A percentile compares a stretch with the other conserved stretches of the same genome.
These are phyloP conservation scores for Eleusine coracana DNA, from an alignment of 176 grass and related monocot species.

Conservation along the genomic window DNA sequence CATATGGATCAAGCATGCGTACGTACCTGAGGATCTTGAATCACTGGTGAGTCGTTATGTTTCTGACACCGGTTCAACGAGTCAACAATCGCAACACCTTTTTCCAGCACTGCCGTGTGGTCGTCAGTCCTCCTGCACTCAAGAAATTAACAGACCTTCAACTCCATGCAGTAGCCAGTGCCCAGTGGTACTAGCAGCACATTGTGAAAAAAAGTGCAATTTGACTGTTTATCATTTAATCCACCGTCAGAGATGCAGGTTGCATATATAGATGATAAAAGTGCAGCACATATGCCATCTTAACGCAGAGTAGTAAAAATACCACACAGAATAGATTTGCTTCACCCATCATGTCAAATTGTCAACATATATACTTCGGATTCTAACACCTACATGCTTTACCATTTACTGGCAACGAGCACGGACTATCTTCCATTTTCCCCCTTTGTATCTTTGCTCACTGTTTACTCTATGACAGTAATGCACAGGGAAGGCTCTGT, in stretches of 20 bases:
- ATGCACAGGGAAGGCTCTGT: constrained; percentile 24
- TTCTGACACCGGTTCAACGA: constrained; percentile 35
- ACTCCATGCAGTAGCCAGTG: neutral
- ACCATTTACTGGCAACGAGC: constrained; percentile 25
- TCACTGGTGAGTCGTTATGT: constrained; percentile 27
- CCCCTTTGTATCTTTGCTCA: constrained; percentile 13
- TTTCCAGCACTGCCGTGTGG: constrained; percentile 27
- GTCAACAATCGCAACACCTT: constrained; percentile 40
- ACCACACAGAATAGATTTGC: too few relatives aligned
- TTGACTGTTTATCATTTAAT: constrained; percentile 17
- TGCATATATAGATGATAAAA: neutral
- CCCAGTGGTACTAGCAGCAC: neutral
- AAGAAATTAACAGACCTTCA: constrained; percentile 41
- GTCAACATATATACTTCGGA: neutral
- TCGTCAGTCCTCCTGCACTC: constrained; percentile 45
- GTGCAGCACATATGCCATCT: neutral
- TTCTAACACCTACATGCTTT: neutral
- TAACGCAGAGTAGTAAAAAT: neutral
- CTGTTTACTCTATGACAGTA: constrained; percentile 15
- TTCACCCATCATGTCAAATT: neutral
- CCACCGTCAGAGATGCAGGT: constrained; percentile 15
- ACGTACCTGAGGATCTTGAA: constrained; percentile 56
- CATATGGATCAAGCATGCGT: neutral
- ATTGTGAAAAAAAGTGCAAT: neutral
- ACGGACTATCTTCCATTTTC: constrained; percentile 26